Evolutionary conservation across 306 rosid genomes (phyloP).

Genomic region (Quercus robur): DNA sequence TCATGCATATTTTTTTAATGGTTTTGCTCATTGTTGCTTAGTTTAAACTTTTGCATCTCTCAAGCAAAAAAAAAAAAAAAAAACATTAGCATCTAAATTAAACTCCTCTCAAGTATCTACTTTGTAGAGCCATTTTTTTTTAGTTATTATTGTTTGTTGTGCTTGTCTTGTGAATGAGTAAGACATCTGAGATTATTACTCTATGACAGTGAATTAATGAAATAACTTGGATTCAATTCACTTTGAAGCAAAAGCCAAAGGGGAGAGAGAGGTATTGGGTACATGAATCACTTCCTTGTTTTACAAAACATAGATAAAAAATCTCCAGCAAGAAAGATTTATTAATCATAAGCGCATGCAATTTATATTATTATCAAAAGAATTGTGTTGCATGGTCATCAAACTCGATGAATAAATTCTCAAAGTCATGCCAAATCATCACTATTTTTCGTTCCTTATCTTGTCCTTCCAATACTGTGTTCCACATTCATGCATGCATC

Average conservation of each 20-base stretch:
- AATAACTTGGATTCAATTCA: not conserved
- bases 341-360: not conserved
- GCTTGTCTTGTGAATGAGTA: not conserved
- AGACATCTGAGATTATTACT: not conserved
- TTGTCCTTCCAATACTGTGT: not conserved
- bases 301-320: not conserved
- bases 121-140: not conserved
- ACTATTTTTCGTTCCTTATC: not conserved
- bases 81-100: not conserved
- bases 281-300: not conserved
- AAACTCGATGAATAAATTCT: not conserved
- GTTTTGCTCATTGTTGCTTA: not conserved
- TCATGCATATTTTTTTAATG: not conserved
- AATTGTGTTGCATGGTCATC: not conserved
- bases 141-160: not conserved
- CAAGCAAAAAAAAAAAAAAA: no score
- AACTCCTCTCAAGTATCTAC: not conserved
- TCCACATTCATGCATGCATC: not conserved
- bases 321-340: no score
- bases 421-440: not conserved
- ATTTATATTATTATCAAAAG: not conserved
- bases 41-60: no score
- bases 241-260: not conserved
- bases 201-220: not conserved
- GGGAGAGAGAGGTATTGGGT: not conserved